Evolutionary conservation across 108 stramenopile species (phyloP).

Genomic region (Cyclotella atomus): DNA sequence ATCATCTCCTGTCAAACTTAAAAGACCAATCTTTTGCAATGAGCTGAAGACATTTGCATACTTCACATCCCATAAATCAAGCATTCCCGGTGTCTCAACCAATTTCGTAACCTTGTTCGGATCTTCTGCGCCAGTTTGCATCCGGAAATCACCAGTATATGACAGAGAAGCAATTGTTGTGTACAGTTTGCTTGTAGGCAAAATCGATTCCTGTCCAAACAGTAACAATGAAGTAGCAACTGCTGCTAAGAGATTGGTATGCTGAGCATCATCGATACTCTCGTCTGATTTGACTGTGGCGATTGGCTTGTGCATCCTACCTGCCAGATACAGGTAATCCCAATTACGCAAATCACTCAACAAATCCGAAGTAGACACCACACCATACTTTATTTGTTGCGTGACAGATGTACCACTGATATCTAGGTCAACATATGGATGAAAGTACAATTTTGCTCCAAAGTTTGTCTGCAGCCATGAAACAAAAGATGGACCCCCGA

Average conservation of each 20-base stretch:
- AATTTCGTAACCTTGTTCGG: conserved; percentile 77
- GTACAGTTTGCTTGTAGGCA: conserved; percentile 38
- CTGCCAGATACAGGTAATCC: conserved; percentile 82
- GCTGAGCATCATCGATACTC: conserved; percentile 44
- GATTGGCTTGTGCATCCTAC: conserved; percentile 85
- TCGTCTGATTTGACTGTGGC: conserved; percentile 36
- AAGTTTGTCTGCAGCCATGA: conserved; percentile 39
- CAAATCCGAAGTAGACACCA: conserved; percentile 66
- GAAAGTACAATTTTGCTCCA: conserved; percentile 56
- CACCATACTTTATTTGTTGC: conserved; percentile 77
- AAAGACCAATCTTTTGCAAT: conserved; percentile 49
- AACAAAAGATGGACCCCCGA: conserved; percentile 38
- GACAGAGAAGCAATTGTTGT: conserved; percentile 72
- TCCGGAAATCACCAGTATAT: conserved; percentile 84
- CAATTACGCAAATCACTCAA: conserved; percentile 68
- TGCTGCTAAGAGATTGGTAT: conserved; percentile 63
- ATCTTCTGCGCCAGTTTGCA: conserved; percentile 86
- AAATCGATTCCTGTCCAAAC: conserved; percentile 11
- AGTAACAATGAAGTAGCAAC: conserved; percentile 71
- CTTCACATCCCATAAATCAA: conserved; percentile 66
- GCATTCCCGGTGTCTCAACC: conserved; percentile 73
- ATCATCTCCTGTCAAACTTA: conserved; percentile 16
- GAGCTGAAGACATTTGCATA: conserved; percentile 51
- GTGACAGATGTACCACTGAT: neutral
- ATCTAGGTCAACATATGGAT: conserved; percentile 52